Evolutionary conservation across 1,284 basidiomycete genomes (phyloP).

Genomic region (Afroboletus lepidellus): DNA sequence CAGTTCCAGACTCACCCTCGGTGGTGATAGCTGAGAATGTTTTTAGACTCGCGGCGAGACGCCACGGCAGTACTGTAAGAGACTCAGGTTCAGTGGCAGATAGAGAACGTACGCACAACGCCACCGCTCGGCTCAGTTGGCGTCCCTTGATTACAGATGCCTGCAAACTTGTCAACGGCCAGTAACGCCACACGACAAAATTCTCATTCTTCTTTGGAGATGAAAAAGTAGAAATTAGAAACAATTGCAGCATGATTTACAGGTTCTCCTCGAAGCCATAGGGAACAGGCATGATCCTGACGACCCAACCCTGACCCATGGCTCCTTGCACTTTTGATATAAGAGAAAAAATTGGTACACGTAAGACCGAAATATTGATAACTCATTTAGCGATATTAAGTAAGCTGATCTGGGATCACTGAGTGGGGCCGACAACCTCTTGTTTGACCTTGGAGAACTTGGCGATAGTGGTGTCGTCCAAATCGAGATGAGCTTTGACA

Average conservation of each 20-base stretch:
- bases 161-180: background rate
- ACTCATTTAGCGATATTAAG: background rate
- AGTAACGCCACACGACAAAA: background rate
- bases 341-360: constrained; percentile 17
- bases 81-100: too few species aligned
- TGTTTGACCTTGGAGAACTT: constrained; percentile 37
- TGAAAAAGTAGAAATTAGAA: background rate
- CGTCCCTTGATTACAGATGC: background rate
- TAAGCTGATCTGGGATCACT: background rate
- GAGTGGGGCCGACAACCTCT: constrained; percentile 30
- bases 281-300: constrained; percentile 1
- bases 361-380: background rate
- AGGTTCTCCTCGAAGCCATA: background rate
- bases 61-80: too few species aligned
- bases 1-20: too few species aligned
- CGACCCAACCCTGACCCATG: too few species aligned
- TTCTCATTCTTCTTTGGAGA: too few species aligned
- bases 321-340: too few species aligned
- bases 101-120: background rate
- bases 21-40: too few species aligned
- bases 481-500: constrained; percentile 52
- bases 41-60: too few species aligned
- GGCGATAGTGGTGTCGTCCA: constrained; percentile 45
- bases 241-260: constrained; percentile 5
- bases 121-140: background rate